Conservation (phyloP, 805 yeast species). For the Phaffomyces antillensis region DNA sequence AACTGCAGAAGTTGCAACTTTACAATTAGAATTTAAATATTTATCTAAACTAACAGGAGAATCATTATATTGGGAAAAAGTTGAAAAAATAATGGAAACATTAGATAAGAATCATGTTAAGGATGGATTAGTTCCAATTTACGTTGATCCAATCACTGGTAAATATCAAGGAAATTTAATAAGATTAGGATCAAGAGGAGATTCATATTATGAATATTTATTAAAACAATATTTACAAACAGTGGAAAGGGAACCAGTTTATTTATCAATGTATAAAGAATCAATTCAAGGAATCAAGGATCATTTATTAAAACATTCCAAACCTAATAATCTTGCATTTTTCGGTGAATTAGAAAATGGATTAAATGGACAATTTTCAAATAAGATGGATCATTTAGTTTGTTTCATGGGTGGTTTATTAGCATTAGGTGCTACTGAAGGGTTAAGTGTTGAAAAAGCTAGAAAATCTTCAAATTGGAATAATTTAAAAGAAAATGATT, state of each 20-base stretch:
- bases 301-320: slow-evolving; percentile 52
- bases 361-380: slow-evolving; percentile 46
- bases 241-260: slow-evolving; percentile 47
- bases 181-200: slow-evolving; percentile 87
- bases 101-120: slow-evolving; percentile 57
- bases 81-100: slow-evolving; percentile 64
- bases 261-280: slow-evolving; percentile 69
- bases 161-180: slow-evolving; percentile 56
- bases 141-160: slow-evolving; percentile 68
- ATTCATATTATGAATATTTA: slow-evolving; percentile 85
- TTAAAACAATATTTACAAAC: slow-evolving; percentile 84
- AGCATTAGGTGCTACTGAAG: slow-evolving; percentile 85
- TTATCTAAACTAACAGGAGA: slow-evolving; percentile 78
- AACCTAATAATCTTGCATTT: slow-evolving; percentile 56
- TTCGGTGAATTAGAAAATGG: slow-evolving; percentile 78
- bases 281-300: slow-evolving; percentile 71
- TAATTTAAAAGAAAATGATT: slow-evolving; percentile 49
- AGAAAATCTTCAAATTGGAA: slow-evolving; percentile 51
- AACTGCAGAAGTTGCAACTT: slow-evolving; percentile 83
- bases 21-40: slow-evolving; percentile 84
- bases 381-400: slow-evolving; percentile 88
- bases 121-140: slow-evolving; percentile 82
- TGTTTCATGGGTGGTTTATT: slow-evolving; percentile 88
- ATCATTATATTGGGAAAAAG: slow-evolving; percentile 66
- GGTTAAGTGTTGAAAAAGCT: slow-evolving; percentile 51